Evolutionary conservation across 73 alveolate species (phyloP), one percentile per base, ranked within the genome.

Genomic region (Stentor roeselii): DNA sequence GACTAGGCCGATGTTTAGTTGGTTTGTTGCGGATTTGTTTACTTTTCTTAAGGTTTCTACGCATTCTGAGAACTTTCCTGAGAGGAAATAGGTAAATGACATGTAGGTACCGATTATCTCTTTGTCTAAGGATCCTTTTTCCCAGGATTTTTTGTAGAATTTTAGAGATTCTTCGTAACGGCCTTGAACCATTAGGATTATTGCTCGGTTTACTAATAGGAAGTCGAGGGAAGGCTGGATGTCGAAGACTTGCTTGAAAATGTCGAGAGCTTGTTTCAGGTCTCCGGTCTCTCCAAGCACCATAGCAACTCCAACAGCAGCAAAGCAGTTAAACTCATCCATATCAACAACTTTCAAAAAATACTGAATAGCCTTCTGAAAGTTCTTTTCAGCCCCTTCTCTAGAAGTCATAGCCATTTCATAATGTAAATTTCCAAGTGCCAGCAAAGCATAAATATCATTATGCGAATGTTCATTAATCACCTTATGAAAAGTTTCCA

Each of bases 261-360:
- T 87, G 40, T 90, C 95, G 60, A 60, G 82, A 1, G 91, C 90
- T 76, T 90, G 91, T 3, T 38, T 60, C 11, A 83, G 38, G 59
- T 87, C 86, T 3, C 91, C 91, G 77, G 82, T 83, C 84, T 90
- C 93, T 38, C 88, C 92, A 15, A 90, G 42, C 0, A 90, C 83
- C 40, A 86, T 86, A 0, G 93, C 95, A 14, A 83, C 78, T 3
- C 95, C 92, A 3, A 90, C 58, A 2, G 93, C 91, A n/a, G 95
- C 95, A 87, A 59, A 90, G 3, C 60, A 32, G 76, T 90, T 90
- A 11, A 82, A 67, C 42, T 90, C 95, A 75, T 90, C 95, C 3
- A 35, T 3, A 40, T 83, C 90, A 37, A 90, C 75, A 3, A 88
- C 95, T 42, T 75, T 76, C 42, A 90, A 78, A 76, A 85, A 90